Evolutionary conservation across 345 rosid species (phyloP).

Genomic region (Pistacia integerrima): DNA sequence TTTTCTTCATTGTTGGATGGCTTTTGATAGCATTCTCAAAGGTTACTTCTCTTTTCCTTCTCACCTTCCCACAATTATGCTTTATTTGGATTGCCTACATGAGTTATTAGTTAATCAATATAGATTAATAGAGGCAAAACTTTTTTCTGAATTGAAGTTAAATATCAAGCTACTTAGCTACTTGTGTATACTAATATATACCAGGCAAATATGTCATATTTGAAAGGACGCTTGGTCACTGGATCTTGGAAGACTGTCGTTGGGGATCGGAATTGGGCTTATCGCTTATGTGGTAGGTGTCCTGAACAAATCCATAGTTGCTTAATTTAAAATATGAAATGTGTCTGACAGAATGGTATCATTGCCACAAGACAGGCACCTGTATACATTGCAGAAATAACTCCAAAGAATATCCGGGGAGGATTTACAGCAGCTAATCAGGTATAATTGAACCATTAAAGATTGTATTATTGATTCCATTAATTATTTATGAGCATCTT

Average conservation of each 20-base stretch:
- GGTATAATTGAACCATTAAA: background rate
- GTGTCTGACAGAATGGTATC: background rate
- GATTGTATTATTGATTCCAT: background rate
- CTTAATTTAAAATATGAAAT: background rate
- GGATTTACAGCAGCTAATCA: slow-evolving; percentile 13
- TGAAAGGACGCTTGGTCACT: slow-evolving; percentile 36
- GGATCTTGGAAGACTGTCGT: slow-evolving; percentile 36
- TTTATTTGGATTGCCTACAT: background rate
- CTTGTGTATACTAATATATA: background rate
- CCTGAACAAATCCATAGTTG: background rate
- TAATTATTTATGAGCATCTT: background rate
- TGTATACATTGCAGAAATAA: slow-evolving; percentile 30
- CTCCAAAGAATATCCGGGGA: slow-evolving; percentile 35
- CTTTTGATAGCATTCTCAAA: slow-evolving; percentile 48
- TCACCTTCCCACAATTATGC: background rate
- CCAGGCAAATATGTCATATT: background rate
- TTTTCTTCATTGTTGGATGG: slow-evolving; percentile 55
- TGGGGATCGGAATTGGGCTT: slow-evolving; percentile 40
- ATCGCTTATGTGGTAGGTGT: slow-evolving; percentile 37
- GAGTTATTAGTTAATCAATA: background rate
- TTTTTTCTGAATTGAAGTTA: too few species aligned
- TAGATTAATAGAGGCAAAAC: too few species aligned
- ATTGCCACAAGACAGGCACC: slow-evolving; percentile 17
- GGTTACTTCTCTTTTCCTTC: slow-evolving; percentile 23
- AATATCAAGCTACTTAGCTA: background rate